phyloP scores from a whole-genome alignment of 305 asterid species.

The Fraxinus velutina region DNA sequence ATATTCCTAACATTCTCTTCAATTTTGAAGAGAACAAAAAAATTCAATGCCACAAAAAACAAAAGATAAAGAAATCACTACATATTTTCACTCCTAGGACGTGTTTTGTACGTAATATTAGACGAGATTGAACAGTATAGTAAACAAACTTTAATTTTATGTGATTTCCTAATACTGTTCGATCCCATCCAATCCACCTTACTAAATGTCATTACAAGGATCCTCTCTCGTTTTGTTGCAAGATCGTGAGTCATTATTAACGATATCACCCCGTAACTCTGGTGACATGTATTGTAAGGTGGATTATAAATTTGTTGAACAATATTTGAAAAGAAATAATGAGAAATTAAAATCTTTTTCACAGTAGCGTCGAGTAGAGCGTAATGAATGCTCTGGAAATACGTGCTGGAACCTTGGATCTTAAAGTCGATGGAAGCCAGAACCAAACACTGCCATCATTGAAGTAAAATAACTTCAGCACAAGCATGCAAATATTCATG shows the following conservation, averaged over 20 bases:
- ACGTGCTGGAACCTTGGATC: conserved; percentile 20
- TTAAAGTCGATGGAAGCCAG: conserved; percentile 10
- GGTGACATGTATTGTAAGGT: background rate
- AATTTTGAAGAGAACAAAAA: background rate
- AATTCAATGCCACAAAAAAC: background rate
- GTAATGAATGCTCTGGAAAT: background rate
- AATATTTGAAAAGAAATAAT: background rate
- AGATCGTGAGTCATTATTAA: conserved; percentile 22
- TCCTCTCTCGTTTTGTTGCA: background rate
- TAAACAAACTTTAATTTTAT: background rate
- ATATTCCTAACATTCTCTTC: background rate
- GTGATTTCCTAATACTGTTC: background rate
- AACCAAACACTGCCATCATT: conserved; percentile 16
- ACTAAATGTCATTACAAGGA: background rate
- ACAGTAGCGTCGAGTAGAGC: background rate
- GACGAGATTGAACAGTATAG: background rate
- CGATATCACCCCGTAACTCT: conserved; percentile 11
- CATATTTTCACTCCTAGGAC: background rate
- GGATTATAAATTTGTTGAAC: background rate
- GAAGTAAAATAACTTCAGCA: conserved; percentile 1
- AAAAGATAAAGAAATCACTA: background rate
- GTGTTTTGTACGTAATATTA: background rate
- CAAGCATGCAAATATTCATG: conserved; percentile 15
- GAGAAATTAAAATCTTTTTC: background rate
- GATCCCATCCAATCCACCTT: background rate